Evolutionary conservation across 257 asterid genomes (phyloP).

Genomic region (Primulina tabacum): DNA sequence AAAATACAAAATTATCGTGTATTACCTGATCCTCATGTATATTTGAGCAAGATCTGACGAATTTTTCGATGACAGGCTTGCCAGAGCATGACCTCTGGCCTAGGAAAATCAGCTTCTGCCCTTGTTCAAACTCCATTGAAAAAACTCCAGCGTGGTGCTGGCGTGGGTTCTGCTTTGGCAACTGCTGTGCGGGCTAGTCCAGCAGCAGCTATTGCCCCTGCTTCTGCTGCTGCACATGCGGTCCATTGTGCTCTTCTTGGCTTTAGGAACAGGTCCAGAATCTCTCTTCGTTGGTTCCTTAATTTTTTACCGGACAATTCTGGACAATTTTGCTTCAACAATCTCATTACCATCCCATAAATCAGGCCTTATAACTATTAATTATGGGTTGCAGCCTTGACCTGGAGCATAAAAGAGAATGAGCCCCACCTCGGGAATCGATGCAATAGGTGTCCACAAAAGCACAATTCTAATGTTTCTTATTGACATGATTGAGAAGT

Average conservation of each 20-base stretch:
- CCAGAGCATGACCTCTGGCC: slow-evolving; percentile 84
- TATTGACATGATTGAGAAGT: slow-evolving; percentile 12
- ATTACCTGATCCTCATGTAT: background rate
- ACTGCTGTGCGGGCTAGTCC: slow-evolving; percentile 88
- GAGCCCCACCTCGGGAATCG: slow-evolving; percentile 49
- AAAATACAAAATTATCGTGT: background rate
- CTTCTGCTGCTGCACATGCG: slow-evolving; percentile 88
- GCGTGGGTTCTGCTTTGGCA: slow-evolving; percentile 78
- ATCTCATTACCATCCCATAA: background rate
- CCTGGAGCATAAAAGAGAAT: slow-evolving; percentile 88
- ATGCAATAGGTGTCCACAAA: slow-evolving; percentile 41
- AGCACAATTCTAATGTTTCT: slow-evolving; percentile 7
- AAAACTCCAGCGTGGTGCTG: slow-evolving; percentile 73
- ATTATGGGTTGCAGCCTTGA: slow-evolving; percentile 71
- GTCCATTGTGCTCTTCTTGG: slow-evolving; percentile 88
- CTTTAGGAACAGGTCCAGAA: slow-evolving; percentile 70
- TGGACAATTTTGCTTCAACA: background rate
- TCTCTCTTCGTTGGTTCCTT: slow-evolving; percentile 20
- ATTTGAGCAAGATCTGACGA: background rate
- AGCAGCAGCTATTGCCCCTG: slow-evolving; percentile 95
- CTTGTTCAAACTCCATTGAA: slow-evolving; percentile 73
- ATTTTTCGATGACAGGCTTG: slow-evolving; percentile 54
- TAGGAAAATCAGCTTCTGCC: slow-evolving; percentile 86
- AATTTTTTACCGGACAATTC: background rate
- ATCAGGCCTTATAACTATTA: slow-evolving; percentile 12